Conservation (phyloP, 495 filamentous ascomycete genomes). For the Pseudomonodictys pantanalensis region DNA sequence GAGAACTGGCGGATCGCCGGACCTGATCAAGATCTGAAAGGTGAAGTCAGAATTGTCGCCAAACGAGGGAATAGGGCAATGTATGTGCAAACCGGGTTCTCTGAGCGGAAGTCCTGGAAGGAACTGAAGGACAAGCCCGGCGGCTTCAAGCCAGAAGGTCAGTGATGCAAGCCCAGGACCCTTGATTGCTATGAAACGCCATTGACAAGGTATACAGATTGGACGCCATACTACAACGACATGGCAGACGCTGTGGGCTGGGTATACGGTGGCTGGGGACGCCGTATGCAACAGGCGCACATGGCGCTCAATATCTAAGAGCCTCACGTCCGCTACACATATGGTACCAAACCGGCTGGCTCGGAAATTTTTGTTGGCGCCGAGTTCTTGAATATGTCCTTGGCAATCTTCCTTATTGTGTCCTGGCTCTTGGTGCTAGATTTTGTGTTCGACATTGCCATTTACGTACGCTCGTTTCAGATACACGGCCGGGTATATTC, state of each 20-base stretch:
- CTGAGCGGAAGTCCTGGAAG: slow-evolving; percentile 22
- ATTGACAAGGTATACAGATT: slow-evolving; percentile 20
- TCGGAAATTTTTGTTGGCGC: neutral
- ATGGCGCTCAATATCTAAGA: slow-evolving; percentile 4
- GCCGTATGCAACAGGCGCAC: slow-evolving; percentile 18
- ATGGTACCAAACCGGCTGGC: slow-evolving; percentile 3
- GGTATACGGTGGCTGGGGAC: slow-evolving; percentile 31
- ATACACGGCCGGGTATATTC: slow-evolving; percentile 15
- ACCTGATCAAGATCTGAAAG: slow-evolving; percentile 25
- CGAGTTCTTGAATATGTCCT: slow-evolving; percentile 2
- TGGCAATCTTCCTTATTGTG: neutral
- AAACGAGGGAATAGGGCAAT: slow-evolving; percentile 18
- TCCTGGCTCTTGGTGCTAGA: neutral
- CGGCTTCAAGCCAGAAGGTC: slow-evolving; percentile 10
- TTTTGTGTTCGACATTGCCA: neutral
- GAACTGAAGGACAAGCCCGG: slow-evolving; percentile 24
- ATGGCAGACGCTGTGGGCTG: slow-evolving; percentile 25
- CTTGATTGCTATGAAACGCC: neutral
- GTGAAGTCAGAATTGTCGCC: slow-evolving; percentile 19
- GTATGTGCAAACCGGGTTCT: slow-evolving; percentile 8
- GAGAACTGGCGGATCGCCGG: slow-evolving; percentile 4
- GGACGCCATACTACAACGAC: slow-evolving; percentile 28
- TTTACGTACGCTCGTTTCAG: slow-evolving; percentile 12
- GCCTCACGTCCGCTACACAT: neutral
- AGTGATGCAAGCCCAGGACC: neutral